A percentile compares a stretch with the other conserved stretches of the same genome.
Conservation (phyloP, 2,329 filamentous ascomycete species). For the Sporothrix schenckii region DNA sequence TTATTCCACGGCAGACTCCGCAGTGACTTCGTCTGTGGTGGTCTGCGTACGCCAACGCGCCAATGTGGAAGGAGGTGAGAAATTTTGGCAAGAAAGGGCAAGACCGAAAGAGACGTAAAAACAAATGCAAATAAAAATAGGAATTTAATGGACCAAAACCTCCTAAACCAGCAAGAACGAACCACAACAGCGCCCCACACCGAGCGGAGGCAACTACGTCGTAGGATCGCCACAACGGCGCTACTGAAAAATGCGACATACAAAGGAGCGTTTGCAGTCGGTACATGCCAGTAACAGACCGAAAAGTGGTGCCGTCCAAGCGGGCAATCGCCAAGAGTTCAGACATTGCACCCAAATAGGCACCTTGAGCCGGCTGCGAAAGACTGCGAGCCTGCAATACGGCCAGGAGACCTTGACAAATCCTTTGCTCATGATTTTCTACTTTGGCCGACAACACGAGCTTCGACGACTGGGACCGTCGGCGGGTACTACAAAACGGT, state of each 20-base stretch:
- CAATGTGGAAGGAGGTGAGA: conserved; percentile 13
- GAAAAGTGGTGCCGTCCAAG: too few relatives aligned
- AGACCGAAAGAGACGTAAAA: neutral
- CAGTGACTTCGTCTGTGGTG: neutral
- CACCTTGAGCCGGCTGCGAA: conserved; percentile 7
- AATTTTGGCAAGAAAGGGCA: too few relatives aligned
- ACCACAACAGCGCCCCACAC: neutral
- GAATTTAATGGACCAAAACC: neutral
- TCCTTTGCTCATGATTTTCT: neutral
- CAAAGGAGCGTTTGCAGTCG: neutral
- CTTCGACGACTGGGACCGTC: neutral
- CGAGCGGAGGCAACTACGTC: conserved; percentile 11
- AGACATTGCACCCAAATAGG: conserved; percentile 19
- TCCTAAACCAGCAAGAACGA: neutral
- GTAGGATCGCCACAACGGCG: conserved; percentile 18
- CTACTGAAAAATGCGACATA: conserved; percentile 17
- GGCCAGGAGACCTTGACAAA: conserved; percentile 1
- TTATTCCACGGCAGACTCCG: neutral
- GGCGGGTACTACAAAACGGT: neutral
- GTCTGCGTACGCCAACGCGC: conserved; percentile 14
- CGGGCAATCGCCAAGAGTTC: too few relatives aligned
- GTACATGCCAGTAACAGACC: neutral
- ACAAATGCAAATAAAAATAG: neutral
- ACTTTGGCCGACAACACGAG: neutral
- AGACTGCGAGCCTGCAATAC: too few relatives aligned